These are phyloP conservation scores for Rubus parviflorus DNA, from an alignment of 306 rosid species.

Conservation along the genomic window DNA sequence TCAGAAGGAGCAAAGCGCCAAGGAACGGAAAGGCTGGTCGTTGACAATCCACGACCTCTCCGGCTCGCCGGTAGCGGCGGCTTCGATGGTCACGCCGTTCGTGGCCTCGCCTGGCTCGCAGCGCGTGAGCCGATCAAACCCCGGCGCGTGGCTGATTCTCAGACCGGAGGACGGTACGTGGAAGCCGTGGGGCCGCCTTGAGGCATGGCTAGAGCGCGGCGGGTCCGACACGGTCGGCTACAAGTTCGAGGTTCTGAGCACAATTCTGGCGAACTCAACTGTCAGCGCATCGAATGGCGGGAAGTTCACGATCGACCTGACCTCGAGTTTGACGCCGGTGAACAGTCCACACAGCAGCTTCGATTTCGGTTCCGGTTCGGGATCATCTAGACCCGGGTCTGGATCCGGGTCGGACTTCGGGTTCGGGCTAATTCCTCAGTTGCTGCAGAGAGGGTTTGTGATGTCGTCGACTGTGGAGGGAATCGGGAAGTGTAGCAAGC, in stretches of 20 bases:
- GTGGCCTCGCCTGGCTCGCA: conserved; percentile 46
- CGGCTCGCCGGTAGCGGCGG: conserved; percentile 51
- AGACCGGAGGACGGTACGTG: conserved; percentile 47
- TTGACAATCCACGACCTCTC: conserved; percentile 52
- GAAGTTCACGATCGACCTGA: conserved; percentile 40
- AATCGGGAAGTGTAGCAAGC: conserved; percentile 31
- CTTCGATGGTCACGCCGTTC: conserved; percentile 55
- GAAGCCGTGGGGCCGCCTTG: conserved; percentile 58
- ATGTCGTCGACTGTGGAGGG: conserved; percentile 54
- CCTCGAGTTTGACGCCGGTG: conserved; percentile 34
- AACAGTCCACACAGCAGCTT: conserved; percentile 39
- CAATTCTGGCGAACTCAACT: conserved; percentile 33
- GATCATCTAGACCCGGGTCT: conserved; percentile 22
- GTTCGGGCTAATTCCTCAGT: conserved; percentile 23
- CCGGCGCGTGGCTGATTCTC: conserved; percentile 55
- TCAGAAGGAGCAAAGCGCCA: conserved; percentile 32
- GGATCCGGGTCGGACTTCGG: conserved; percentile 47
- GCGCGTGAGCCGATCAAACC: conserved; percentile 51
- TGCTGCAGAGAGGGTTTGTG: conserved; percentile 43
- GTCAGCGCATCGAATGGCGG: conserved; percentile 38
- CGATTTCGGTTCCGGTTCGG: conserved; percentile 41
- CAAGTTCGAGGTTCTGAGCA: conserved; percentile 37
- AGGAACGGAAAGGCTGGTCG: conserved; percentile 54
- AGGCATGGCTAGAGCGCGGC: conserved; percentile 48
- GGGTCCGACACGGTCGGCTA: conserved; percentile 42